These are phyloP conservation scores for Annulohypoxylon stygium DNA, from an alignment of 495 filamentous ascomycete genomes.

Conservation along the genomic window DNA sequence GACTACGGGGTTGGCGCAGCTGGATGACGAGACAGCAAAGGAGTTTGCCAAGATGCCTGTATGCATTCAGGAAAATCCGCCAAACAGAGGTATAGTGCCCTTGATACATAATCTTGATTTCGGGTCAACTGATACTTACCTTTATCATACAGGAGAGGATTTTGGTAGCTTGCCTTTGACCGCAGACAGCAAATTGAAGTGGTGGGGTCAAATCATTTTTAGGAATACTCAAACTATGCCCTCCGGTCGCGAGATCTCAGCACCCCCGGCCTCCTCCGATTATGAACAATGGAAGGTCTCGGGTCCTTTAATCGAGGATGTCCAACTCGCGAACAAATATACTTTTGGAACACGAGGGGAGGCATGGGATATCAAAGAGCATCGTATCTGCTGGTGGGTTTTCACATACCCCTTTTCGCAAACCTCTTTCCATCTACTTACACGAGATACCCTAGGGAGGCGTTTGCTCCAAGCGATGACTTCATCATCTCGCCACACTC, in stretches of 20 bases:
- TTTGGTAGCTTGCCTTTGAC: conserved; percentile 54
- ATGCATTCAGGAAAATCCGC: conserved; percentile 51
- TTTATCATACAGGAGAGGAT: conserved; percentile 36
- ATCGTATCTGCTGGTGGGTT: conserved; percentile 56
- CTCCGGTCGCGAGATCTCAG: conserved; percentile 60
- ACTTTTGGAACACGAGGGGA: conserved; percentile 44
- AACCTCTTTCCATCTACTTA: neutral
- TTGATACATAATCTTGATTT: neutral
- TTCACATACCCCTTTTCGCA: neutral
- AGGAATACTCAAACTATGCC: conserved; percentile 61
- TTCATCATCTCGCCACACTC: conserved; percentile 71
- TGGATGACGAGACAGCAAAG: conserved; percentile 47
- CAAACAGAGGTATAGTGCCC: conserved; percentile 29
- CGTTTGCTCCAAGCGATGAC: conserved; percentile 62
- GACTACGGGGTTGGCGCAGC: conserved; percentile 60
- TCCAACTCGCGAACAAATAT: conserved; percentile 43
- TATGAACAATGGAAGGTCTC: conserved; percentile 66
- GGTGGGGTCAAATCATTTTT: conserved; percentile 66
- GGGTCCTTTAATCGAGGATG: conserved; percentile 45
- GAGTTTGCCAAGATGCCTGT: conserved; percentile 54
- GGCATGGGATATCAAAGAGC: conserved; percentile 41
- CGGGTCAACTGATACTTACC: neutral
- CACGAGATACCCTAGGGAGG: conserved; percentile 45
- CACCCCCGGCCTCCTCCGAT: conserved; percentile 58
- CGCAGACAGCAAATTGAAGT: conserved; percentile 63